These are phyloP conservation scores for Leptodontidium sp. DNA, from an alignment of 2,329 filamentous ascomycete species.

Conservation along the genomic window DNA sequence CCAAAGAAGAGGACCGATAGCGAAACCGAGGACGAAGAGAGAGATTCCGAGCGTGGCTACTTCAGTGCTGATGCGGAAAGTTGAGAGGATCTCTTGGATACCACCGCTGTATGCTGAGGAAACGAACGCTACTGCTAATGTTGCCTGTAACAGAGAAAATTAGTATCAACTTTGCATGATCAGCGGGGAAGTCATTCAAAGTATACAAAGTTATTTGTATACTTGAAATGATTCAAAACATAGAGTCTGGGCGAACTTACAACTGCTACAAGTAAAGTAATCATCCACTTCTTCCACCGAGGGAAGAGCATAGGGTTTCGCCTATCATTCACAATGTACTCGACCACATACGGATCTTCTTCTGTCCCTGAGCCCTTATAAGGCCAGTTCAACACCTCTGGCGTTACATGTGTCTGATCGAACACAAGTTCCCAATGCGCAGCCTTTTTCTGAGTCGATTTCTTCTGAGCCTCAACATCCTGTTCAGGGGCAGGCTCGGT, in stretches of 20 bases:
- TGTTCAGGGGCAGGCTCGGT: constrained; percentile 21
- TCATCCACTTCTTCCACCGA: constrained; percentile 50
- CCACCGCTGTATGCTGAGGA: constrained; percentile 51
- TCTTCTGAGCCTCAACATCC: constrained; percentile 38
- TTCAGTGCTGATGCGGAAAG: constrained; percentile 49
- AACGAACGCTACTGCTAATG: constrained; percentile 43
- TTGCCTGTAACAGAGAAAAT: constrained; percentile 17
- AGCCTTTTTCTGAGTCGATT: constrained; percentile 29
- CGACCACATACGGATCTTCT: constrained; percentile 52
- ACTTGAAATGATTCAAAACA: background rate
- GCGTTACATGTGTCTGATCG: constrained; percentile 55
- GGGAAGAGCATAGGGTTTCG: constrained; percentile 52
- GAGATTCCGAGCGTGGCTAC: constrained; percentile 57
- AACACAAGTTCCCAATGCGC: constrained; percentile 52
- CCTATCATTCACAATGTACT: constrained; percentile 53
- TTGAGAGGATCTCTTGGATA: constrained; percentile 46
- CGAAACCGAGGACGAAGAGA: constrained; percentile 65
- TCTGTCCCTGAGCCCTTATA: constrained; percentile 52
- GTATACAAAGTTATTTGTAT: too few species aligned
- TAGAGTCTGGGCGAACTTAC: constrained; percentile 48
- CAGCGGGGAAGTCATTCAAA: too few species aligned
- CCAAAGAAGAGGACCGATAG: constrained; percentile 63
- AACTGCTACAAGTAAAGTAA: constrained; percentile 50
- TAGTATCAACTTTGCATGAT: background rate
- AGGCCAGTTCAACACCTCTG: constrained; percentile 53